A percentile compares a stretch with the other conserved stretches of the same genome.
Conservation (phyloP, 176 grass and related monocot species). For the Canna indica region DNA sequence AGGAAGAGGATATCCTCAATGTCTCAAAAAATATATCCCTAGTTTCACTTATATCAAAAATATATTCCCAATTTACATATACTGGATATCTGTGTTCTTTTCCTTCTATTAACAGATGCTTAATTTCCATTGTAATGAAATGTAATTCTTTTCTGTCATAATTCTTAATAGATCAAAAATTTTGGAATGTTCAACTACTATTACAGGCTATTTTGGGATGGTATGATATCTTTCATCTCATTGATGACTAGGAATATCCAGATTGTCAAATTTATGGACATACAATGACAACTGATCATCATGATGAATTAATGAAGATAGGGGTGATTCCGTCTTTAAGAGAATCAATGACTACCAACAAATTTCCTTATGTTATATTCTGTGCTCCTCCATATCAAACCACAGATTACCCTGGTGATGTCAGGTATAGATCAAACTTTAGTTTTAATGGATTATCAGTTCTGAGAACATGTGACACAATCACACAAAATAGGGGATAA, state of each 20-base stretch:
- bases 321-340: conserved; percentile 61
- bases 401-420: conserved; percentile 66
- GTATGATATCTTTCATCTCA: not conserved
- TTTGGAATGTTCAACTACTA: not conserved
- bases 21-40: too few species aligned
- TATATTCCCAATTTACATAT: too few species aligned
- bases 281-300: conserved; percentile 71
- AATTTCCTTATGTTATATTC: conserved; percentile 74
- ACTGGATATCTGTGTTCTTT: not conserved
- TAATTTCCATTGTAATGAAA: not conserved
- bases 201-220: not conserved
- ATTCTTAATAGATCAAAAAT: not conserved
- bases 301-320: conserved; percentile 51
- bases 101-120: not conserved
- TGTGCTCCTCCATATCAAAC: conserved; percentile 72
- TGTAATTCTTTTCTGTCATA: not conserved
- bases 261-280: conserved; percentile 67
- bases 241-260: conserved; percentile 43
- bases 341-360: conserved; percentile 26
- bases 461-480: not conserved
- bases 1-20: too few species aligned
- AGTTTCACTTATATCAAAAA: too few species aligned
- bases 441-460: not conserved
- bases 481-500: not conserved
- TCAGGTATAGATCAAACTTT: conserved; percentile 35